A percentile compares a stretch with the other conserved stretches of the same genome.
Evolutionary conservation across 1,139 yeast species (phyloP).

Genomic region (Scheffersomyces titani): DNA sequence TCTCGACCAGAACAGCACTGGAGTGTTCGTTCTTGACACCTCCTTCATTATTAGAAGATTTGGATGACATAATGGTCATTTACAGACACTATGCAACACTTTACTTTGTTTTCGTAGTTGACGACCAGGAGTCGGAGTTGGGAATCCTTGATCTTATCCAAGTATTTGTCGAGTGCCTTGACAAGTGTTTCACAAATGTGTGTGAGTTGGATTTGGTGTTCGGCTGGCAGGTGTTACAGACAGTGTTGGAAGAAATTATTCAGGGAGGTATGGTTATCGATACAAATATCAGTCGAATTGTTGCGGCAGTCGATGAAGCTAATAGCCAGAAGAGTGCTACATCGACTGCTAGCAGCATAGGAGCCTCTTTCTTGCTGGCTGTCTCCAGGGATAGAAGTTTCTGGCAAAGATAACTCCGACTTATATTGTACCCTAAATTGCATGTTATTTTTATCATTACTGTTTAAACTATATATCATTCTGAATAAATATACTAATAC

Average conservation of each 20-base stretch:
- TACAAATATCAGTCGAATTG: conserved; percentile 80
- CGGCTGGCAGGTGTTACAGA: conserved; percentile 95
- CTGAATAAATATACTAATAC: neutral
- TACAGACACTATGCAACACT: conserved; percentile 94
- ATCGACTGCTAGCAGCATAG: conserved; percentile 19
- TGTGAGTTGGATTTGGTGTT: conserved; percentile 94
- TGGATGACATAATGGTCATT: conserved; percentile 83
- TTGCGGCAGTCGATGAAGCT: conserved; percentile 72
- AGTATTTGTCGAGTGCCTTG: conserved; percentile 93
- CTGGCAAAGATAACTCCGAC: conserved; percentile 29
- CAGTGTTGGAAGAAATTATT: conserved; percentile 87
- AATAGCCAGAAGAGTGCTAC: conserved; percentile 43
- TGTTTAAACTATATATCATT: conserved; percentile 1
- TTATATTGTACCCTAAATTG: neutral
- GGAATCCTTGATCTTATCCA: conserved; percentile 94
- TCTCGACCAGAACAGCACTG: conserved; percentile 64
- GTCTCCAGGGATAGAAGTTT: conserved; percentile 48
- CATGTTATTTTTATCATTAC: neutral
- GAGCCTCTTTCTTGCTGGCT: conserved; percentile 38
- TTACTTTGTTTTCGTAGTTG: conserved; percentile 92
- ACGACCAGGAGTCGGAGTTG: conserved; percentile 91
- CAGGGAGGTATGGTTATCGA: conserved; percentile 99
- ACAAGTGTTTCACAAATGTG: conserved; percentile 89
- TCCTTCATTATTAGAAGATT: conserved; percentile 70
- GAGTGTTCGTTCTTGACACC: conserved; percentile 84